Percentiles rank a stretch among this genome's conserved stretches.
phyloP scores from a whole-genome alignment of 2,329 filamentous ascomycete species.

The Alternaria sp. region DNA sequence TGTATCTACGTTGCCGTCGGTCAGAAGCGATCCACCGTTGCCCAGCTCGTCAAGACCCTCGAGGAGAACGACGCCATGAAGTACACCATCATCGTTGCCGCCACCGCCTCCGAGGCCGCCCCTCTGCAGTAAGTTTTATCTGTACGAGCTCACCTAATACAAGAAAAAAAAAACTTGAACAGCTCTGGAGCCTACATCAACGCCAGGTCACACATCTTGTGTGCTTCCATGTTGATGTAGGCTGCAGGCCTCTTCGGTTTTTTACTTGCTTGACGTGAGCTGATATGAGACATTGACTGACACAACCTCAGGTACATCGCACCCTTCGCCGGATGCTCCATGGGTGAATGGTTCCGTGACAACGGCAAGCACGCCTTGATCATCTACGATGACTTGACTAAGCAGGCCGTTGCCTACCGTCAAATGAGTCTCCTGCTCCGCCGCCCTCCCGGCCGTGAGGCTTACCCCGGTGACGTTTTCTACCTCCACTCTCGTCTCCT shows the following conservation, averaged over 20 bases:
- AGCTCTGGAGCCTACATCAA: too few relatives aligned
- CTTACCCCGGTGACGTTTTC: constrained; percentile 84
- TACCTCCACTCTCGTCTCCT: constrained; percentile 75
- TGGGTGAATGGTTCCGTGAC: constrained; percentile 68
- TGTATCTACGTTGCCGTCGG: constrained; percentile 99
- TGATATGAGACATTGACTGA: not conserved
- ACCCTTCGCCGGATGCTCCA: constrained; percentile 71
- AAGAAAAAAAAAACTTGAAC: too few relatives aligned
- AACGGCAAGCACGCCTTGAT: constrained; percentile 87
- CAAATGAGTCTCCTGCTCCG: constrained; percentile 99
- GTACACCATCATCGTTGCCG: constrained; percentile 92
- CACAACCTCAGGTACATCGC: not conserved
- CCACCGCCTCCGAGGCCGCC: constrained; percentile 95
- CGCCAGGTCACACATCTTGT: too few relatives aligned
- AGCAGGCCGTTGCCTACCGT: constrained; percentile 97
- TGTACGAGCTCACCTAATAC: not conserved
- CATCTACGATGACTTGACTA: constrained; percentile 93
- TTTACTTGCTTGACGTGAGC: too few relatives aligned
- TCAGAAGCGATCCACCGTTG: constrained; percentile 99
- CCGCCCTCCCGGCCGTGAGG: constrained; percentile 98
- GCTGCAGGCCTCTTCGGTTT: too few relatives aligned
- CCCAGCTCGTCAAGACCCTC: constrained; percentile 98
- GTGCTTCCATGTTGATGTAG: too few relatives aligned
- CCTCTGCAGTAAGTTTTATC: constrained; percentile 89
- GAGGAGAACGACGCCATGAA: constrained; percentile 99